A percentile compares a stretch with the other conserved stretches of the same genome.
phyloP scores from a whole-genome alignment of 2,329 filamentous ascomycete species.

The Ophiostoma sp. region DNA sequence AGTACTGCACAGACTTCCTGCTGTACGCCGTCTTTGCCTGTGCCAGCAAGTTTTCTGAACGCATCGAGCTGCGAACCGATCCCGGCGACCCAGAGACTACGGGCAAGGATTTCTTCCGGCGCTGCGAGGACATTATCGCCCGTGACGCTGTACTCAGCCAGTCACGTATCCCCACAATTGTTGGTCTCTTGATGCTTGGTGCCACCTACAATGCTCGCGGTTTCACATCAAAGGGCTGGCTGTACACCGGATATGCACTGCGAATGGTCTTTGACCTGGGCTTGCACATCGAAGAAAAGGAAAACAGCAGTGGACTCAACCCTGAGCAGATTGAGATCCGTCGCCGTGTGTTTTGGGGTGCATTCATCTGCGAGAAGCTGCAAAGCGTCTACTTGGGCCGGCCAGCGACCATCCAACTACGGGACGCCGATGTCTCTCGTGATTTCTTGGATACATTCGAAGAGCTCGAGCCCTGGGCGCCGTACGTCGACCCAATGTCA shows the following conservation, averaged over 20 bases:
- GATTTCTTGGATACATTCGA: conserved; percentile 39
- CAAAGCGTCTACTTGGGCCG: conserved; percentile 40
- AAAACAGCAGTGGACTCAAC: background rate
- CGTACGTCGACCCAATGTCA: conserved; percentile 34
- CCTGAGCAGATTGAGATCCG: conserved; percentile 36
- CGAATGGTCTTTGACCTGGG: conserved; percentile 44
- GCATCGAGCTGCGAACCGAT: conserved; percentile 30
- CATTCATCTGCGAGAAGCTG: conserved; percentile 39
- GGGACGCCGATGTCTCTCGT: conserved; percentile 38
- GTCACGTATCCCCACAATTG: conserved; percentile 34
- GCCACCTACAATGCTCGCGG: conserved; percentile 34
- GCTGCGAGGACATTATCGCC: conserved; percentile 33
- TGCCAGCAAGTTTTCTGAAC: conserved; percentile 35
- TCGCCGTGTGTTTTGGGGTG: conserved; percentile 40
- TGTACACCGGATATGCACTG: conserved; percentile 43
- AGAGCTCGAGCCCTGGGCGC: conserved; percentile 40
- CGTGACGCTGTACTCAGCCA: conserved; percentile 28
- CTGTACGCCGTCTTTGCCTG: conserved; percentile 41
- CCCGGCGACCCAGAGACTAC: conserved; percentile 30
- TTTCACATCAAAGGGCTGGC: conserved; percentile 40
- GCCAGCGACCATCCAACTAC: conserved; percentile 38
- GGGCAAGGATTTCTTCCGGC: conserved; percentile 32
- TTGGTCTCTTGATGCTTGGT: conserved; percentile 35
- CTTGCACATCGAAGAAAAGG: conserved; percentile 35
- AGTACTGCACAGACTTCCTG: conserved; percentile 41